Evolutionary conservation across 2,329 filamentous ascomycete species (phyloP).

Genomic region (Colletotrichum sojae): DNA sequence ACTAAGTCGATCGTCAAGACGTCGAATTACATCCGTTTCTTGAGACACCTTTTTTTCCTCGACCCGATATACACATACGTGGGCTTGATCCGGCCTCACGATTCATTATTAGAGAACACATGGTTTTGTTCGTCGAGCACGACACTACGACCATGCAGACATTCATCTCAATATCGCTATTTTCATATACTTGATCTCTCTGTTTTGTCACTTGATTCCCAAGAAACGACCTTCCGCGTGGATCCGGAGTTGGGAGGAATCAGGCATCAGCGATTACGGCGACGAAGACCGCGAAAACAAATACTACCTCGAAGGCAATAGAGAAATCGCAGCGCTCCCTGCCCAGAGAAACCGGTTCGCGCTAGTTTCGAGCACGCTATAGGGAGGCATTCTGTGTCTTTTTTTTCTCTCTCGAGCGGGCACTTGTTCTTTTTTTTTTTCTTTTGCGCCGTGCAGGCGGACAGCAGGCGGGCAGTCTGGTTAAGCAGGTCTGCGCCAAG

Average conservation of each 20-base stretch:
- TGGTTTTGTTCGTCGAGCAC: not conserved
- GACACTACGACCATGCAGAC: not conserved
- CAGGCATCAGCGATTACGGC: conserved; percentile 24
- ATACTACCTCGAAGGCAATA: conserved; percentile 3
- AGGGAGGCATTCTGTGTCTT: conserved; percentile 5
- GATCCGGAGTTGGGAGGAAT: conserved; percentile 24
- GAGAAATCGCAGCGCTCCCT: conserved; percentile 12
- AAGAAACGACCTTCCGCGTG: conserved; percentile 8
- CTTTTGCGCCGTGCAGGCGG: not conserved
- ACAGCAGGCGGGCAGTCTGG: not conserved
- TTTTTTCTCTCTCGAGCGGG: not conserved
- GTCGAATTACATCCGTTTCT: not conserved
- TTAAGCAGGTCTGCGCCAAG: conserved; percentile 8
- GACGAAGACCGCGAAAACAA: conserved; percentile 2
- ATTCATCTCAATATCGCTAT: not conserved
- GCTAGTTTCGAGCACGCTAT: conserved; percentile 9
- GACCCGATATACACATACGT: not conserved
- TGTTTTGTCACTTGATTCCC: conserved; percentile 13
- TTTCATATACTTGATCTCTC: not conserved
- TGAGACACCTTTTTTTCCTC: not conserved
- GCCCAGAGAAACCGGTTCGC: conserved; percentile 11
- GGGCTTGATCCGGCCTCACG: conserved; percentile 1
- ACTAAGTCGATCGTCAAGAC: conserved; percentile 44
- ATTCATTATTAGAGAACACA: conserved; percentile 3
- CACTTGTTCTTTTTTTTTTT: not conserved